A percentile compares a stretch with the other conserved stretches of the same genome.
Conservation (phyloP, 257 asterid genomes). For the Oldenlandia corymbosa region DNA sequence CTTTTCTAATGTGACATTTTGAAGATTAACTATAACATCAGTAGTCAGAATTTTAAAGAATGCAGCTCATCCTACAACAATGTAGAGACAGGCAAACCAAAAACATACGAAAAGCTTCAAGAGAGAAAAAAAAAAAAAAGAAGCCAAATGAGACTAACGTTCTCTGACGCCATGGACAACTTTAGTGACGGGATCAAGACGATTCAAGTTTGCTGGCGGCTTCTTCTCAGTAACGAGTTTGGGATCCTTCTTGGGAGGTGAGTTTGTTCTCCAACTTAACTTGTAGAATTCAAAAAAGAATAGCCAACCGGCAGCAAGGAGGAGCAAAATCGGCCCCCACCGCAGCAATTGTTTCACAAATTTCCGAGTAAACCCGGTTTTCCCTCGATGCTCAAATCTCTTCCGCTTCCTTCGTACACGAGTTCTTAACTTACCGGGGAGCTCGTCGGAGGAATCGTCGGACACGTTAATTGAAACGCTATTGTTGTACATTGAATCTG, state of each 20-base stretch:
- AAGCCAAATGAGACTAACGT: conserved; percentile 38
- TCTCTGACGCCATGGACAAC: conserved; percentile 67
- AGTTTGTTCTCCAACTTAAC: conserved; percentile 33
- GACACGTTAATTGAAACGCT: conserved; percentile 54
- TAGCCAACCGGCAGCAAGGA: conserved; percentile 45
- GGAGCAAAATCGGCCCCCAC: conserved; percentile 75
- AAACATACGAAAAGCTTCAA: not conserved
- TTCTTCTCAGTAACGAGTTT: conserved; percentile 24
- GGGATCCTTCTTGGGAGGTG: conserved; percentile 20
- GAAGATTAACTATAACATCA: not conserved
- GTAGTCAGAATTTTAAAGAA: not conserved
- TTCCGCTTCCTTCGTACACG: conserved; percentile 65
- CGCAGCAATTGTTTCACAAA: conserved; percentile 35
- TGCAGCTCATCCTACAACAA: not conserved
- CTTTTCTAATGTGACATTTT: not conserved
- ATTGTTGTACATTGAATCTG: conserved; percentile 40
- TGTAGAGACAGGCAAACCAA: not conserved
- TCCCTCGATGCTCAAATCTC: conserved; percentile 44
- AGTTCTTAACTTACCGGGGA: conserved; percentile 35
- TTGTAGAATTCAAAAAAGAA: conserved; percentile 58
- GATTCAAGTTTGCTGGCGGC: conserved; percentile 52
- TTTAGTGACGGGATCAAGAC: conserved; percentile 60
- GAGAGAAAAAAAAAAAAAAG: too few species aligned
- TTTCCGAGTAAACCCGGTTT: conserved; percentile 38
- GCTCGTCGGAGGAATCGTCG: conserved; percentile 64